A percentile compares a stretch with the other conserved stretches of the same genome.
Evolutionary conservation across 495 filamentous ascomycete genomes (phyloP).

Genomic region (Polyplosphaeria fusca): DNA sequence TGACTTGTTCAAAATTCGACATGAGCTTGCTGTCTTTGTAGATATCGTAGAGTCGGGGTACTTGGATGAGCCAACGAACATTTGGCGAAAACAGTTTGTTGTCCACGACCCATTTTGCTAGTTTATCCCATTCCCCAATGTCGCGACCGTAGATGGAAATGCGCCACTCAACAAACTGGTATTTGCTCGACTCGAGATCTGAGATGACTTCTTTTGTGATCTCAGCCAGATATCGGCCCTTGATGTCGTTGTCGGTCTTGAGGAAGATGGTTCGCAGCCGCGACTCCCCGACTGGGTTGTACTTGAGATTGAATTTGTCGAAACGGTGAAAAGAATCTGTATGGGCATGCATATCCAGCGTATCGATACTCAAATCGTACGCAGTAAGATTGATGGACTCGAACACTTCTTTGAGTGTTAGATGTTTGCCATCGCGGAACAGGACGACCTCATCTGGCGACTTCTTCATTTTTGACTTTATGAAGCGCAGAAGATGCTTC

Average conservation of each 20-base stretch:
- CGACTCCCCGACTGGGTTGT: conserved; percentile 96
- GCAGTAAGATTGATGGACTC: conserved; percentile 95
- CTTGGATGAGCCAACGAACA: conserved; percentile 94
- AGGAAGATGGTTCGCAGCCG: conserved; percentile 92
- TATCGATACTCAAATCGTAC: conserved; percentile 97
- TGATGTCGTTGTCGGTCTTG: conserved; percentile 97
- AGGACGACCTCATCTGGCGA: conserved; percentile 90
- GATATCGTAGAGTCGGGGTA: conserved; percentile 91
- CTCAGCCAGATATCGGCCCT: conserved; percentile 92
- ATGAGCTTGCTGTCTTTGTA: conserved; percentile 87
- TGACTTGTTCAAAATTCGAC: conserved; percentile 82
- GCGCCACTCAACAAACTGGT: conserved; percentile 99
- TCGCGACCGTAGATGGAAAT: conserved; percentile 94
- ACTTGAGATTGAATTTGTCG: conserved; percentile 99
- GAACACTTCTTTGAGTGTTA: conserved; percentile 91
- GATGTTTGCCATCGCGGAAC: conserved; percentile 85
- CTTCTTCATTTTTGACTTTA: conserved; percentile 99
- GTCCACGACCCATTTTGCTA: conserved; percentile 97
- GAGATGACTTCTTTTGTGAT: conserved; percentile 97
- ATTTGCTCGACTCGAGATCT: conserved; percentile 98
- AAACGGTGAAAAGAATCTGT: conserved; percentile 98
- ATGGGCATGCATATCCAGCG: conserved; percentile 97
- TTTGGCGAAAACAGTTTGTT: conserved; percentile 97
- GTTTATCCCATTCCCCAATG: conserved; percentile 94
- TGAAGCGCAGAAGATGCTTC: conserved; percentile 95